Conservation (phyloP, 495 filamentous ascomycete genomes). For the Penicillium parvum region DNA sequence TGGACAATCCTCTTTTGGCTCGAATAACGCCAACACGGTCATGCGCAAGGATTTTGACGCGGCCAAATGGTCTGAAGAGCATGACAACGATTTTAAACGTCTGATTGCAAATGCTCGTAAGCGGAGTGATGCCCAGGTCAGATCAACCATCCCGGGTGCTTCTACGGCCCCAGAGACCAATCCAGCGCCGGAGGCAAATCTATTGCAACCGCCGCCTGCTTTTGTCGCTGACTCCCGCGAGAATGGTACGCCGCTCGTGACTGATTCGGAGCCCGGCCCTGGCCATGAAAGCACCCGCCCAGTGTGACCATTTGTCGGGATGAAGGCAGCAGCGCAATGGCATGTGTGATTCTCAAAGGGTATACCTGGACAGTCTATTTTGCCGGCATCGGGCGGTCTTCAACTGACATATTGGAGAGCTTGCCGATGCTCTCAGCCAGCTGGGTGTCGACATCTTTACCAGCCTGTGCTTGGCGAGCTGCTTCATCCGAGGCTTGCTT, state of each 20-base stretch:
- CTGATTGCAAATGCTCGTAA: constrained; percentile 68
- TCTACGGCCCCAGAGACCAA: background rate
- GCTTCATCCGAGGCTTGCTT: constrained; percentile 35
- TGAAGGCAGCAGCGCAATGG: background rate
- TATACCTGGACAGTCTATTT: constrained; percentile 8
- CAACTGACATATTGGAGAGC: constrained; percentile 43
- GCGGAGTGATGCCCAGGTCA: constrained; percentile 30
- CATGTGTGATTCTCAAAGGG: background rate
- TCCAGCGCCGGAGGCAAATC: background rate
- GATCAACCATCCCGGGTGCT: constrained; percentile 28
- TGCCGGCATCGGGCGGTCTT: constrained; percentile 30
- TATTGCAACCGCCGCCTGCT: background rate
- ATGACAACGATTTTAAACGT: constrained; percentile 68
- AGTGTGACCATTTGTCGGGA: too few species aligned
- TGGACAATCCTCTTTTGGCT: constrained; percentile 14
- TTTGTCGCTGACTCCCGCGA: too few species aligned
- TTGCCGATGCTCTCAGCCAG: constrained; percentile 38
- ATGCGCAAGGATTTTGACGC: constrained; percentile 84
- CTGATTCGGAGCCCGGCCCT: background rate
- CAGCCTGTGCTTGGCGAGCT: constrained; percentile 22
- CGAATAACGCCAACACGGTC: constrained; percentile 35
- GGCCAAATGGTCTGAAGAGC: constrained; percentile 64
- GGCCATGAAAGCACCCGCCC: too few species aligned
- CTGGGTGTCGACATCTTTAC: constrained; percentile 25
- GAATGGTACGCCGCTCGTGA: background rate